These are phyloP conservation scores for Wallacemonas collosoma DNA, from an alignment of 208 protist genomes.

Conservation along the genomic window DNA sequence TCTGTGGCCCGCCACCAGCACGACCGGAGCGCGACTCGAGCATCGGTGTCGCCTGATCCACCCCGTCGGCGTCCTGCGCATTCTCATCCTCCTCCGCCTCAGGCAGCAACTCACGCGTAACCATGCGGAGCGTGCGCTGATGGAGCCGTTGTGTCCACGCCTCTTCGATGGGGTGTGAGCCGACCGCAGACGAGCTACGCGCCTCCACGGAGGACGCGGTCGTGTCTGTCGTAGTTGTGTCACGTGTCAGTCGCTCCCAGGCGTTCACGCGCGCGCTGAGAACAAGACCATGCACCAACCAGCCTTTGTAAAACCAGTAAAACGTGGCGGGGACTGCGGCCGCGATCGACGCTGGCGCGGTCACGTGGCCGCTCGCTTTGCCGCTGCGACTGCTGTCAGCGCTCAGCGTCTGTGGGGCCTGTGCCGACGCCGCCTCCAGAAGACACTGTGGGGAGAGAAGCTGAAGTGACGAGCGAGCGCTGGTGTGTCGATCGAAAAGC, in stretches of 20 bases:
- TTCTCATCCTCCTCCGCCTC: background rate
- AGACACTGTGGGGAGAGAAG: slow-evolving; percentile 1
- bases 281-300: slow-evolving; percentile 44
- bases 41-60: background rate
- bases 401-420: background rate
- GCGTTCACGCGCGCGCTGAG: slow-evolving; percentile 24
- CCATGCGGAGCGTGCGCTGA: background rate
- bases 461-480: background rate
- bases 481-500: background rate
- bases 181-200: no score
- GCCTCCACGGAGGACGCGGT: background rate
- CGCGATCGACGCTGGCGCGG: background rate
- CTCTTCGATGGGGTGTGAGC: background rate
- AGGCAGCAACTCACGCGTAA: slow-evolving; percentile 7
- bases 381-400: background rate
- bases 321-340: slow-evolving; percentile 36
- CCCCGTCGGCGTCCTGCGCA: background rate
- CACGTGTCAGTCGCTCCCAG: slow-evolving; percentile 5
- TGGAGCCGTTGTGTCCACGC: slow-evolving; percentile 3
- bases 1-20: background rate
- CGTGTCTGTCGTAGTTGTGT: background rate
- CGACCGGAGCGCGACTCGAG: background rate
- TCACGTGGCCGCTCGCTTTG: slow-evolving; percentile 1
- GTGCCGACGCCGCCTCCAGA: background rate
- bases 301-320: slow-evolving; percentile 47